Evolutionary conservation across 208 protist species (phyloP).

Genomic region (Phytomonas sp.): DNA sequence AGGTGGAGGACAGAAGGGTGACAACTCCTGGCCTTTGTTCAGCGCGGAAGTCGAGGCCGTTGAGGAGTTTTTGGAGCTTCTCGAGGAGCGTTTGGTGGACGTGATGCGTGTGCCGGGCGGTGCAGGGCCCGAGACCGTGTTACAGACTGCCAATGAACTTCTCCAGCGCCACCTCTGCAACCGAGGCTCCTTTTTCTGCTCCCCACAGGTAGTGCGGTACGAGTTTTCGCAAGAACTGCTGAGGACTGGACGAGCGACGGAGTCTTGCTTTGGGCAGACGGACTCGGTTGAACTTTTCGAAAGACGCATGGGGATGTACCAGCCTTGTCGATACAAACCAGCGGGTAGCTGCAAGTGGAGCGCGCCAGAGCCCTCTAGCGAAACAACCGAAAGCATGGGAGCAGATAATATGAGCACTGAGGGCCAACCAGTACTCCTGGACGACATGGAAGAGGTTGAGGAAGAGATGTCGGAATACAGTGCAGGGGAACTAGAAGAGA

Average conservation of each 20-base stretch:
- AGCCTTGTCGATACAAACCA: background rate
- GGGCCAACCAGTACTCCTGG: background rate
- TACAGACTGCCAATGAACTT: conserved; percentile 27
- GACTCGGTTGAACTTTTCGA: conserved; percentile 68
- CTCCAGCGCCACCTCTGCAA: conserved; percentile 48
- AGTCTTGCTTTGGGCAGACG: conserved; percentile 51
- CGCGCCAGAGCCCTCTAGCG: conserved; percentile 12
- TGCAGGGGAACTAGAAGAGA: conserved; percentile 68
- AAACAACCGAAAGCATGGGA: conserved; percentile 9
- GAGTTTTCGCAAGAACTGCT: conserved; percentile 43
- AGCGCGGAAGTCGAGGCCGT: conserved; percentile 43
- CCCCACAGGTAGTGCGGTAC: conserved; percentile 50
- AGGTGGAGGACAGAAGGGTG: conserved; percentile 5
- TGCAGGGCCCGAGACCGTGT: conserved; percentile 41
- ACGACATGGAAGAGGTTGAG: conserved; percentile 19
- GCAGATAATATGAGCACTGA: conserved; percentile 3
- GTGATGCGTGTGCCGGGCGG: conserved; percentile 53
- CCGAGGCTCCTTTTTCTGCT: conserved; percentile 73
- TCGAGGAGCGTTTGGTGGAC: conserved; percentile 50
- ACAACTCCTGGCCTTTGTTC: conserved; percentile 12
- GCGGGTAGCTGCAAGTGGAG: conserved; percentile 41
- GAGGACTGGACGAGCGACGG: conserved; percentile 25
- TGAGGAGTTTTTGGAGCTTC: conserved; percentile 50
- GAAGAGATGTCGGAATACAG: conserved; percentile 54
- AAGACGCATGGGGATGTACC: conserved; percentile 7